Base-by-base conservation (phyloP, 345 rosid species). In the Boechera retrofracta region DNA sequence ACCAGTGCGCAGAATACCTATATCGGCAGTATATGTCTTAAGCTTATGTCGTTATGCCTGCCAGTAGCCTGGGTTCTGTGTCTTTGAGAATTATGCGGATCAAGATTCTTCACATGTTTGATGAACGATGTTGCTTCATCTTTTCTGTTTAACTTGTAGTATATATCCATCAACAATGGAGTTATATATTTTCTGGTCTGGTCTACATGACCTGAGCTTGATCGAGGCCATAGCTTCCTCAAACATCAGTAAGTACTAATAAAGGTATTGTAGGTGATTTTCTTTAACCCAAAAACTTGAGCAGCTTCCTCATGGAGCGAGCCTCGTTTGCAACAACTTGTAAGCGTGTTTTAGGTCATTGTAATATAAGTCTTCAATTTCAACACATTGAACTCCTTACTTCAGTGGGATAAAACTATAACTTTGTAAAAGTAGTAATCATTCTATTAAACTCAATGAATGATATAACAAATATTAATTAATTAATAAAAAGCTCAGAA, bases 81-180 rank as follows among this genome's bases (percentile, higher is more conserved):
- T 38, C 16, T 39, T 60, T 47, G 28, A 5, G 5, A 47, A 65
- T n/a, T 31, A 1, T 53, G 21, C 1, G 38, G 39, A 54, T 42
- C 54, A 69, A n/a, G 55, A 57, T 21, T 54, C 16, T n/a, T 55
- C 33, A 24, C 2, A 1, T 8, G 3, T 38, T 26, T 10, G 12
- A 21, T 48, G 68, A 72, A 36, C 68, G 49, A 9, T 48, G 24
- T 9, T 48, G 38, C 42, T 56, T 69, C 28, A 38, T 5, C 10
- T 48, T 21, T 35, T 51, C 10, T 24, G 72, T 53, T 52, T 7
- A 1, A 69, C n/a, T 56, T 55, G 18, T 10, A 3, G 16, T 54
- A 26, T 24, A 5, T 9, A 15, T 28, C 21, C 26, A 33, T 48
- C 67, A 48, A 47, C 31, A n/a, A 2, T 52, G 15, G 21, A 28